phyloP scores from a whole-genome alignment of 2,329 filamentous ascomycete genomes.

The Xylaria sp. region DNA sequence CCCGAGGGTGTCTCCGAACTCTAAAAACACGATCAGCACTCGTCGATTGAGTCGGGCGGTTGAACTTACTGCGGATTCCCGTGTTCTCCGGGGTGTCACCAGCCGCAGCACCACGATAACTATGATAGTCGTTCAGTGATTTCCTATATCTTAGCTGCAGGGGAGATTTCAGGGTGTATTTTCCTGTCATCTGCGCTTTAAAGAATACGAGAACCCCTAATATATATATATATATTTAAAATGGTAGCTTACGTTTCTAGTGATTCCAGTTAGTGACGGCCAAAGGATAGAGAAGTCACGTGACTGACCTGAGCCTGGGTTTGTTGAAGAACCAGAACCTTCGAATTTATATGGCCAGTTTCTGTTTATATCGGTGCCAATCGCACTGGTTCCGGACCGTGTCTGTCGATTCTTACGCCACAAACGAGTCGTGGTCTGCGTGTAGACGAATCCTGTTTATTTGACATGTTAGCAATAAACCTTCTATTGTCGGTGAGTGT shows the following conservation, averaged over 20 bases:
- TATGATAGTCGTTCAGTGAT: constrained; percentile 37
- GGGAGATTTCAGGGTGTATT: background rate
- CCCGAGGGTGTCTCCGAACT: constrained; percentile 53
- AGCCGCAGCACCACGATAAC: constrained; percentile 48
- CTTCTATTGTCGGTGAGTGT: background rate
- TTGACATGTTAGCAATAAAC: constrained; percentile 15
- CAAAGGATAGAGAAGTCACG: background rate
- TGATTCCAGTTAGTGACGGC: constrained; percentile 17
- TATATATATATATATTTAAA: too few relatives aligned
- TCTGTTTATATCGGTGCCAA: constrained; percentile 58
- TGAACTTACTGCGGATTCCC: constrained; percentile 40
- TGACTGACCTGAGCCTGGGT: constrained; percentile 49
- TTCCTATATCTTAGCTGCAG: background rate
- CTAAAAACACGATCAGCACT: constrained; percentile 41
- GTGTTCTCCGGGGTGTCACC: constrained; percentile 57
- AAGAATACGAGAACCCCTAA: too few relatives aligned
- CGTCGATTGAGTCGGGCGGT: background rate
- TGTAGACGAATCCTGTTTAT: constrained; percentile 55
- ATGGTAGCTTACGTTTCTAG: constrained; percentile 36
- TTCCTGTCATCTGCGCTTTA: background rate
- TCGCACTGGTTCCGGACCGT: constrained; percentile 46
- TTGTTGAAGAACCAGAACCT: constrained; percentile 49
- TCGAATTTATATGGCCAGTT: constrained; percentile 59
- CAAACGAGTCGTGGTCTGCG: constrained; percentile 54
- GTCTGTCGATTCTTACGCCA: constrained; percentile 61